Evolutionary conservation across 805 yeast genomes (phyloP), one percentile per base, ranked within the genome.

Genomic region (Blastobotrys mokoenaii): DNA sequence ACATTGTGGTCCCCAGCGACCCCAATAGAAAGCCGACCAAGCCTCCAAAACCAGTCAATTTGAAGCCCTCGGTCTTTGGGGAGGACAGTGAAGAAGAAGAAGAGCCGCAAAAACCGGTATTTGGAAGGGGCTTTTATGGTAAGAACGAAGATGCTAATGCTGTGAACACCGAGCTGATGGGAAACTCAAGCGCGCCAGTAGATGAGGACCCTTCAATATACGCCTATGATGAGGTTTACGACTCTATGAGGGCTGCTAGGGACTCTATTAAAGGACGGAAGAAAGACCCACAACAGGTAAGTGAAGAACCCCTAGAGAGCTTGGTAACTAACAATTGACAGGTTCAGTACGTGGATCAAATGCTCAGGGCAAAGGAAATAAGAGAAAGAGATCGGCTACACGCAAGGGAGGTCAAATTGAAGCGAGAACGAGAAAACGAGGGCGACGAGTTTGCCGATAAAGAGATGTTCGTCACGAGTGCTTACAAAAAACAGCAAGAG

Each of bases 151-250:
- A 43, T 11, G 37, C 43, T 33, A 38, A 30, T 18, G 44, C 36
- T 2, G 18, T 22, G 27, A 22, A 22, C 8, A 22, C 27, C 4
- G 27, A 44, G 22, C 48, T 44, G 39, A 48, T 31, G 15, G 32
- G 22, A 37, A 38, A 29, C 41, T 15, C 42, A 8, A 22, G n/a
- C 14, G 15, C 41, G 18, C 33, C 20, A 25, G 10, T 27, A 17
- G 12, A n/a, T 25, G 18, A 12, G n/a, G 10, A 25, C 31, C 18
- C 15, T 7, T 18, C 27, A 9, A 47, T 58, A 2, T 71, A 66
- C 48, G 67, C 63, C 11, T 74, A 71, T 49, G 80, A 74, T 47
- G 77, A 70, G 40, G 70, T 68, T 1, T 71, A 69, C 46, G 80
- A 74, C 35, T 58, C 60, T 2, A 66, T 74, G 55, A 67, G 69